A percentile compares a stretch with the other conserved stretches of the same genome.
Conservation (phyloP, 208 protist genomes). For the Crithidia bombi region DNA sequence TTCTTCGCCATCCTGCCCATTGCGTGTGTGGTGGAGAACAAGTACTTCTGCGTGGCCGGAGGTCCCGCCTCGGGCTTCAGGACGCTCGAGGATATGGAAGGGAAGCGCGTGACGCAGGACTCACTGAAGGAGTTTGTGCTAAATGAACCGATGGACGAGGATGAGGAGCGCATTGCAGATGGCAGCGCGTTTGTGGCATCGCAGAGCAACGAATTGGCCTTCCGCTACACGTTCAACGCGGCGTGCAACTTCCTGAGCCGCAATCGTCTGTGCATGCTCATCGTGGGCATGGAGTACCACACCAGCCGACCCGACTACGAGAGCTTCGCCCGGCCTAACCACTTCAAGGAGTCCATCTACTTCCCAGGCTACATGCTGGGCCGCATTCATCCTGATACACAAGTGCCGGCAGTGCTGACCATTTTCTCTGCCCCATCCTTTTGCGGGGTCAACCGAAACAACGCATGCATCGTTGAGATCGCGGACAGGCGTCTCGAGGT, state of each 20-base stretch:
- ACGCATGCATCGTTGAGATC: constrained; percentile 61
- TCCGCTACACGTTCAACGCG: constrained; percentile 82
- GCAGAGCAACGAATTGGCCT: constrained; percentile 43
- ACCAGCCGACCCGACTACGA: constrained; percentile 70
- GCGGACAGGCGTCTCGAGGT: constrained; percentile 43
- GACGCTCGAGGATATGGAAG: constrained; percentile 48
- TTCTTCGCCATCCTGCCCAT: constrained; percentile 74
- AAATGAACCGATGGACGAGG: constrained; percentile 86
- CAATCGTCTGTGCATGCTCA: constrained; percentile 63
- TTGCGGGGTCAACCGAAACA: constrained; percentile 84
- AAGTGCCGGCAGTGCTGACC: constrained; percentile 61
- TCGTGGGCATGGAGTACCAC: constrained; percentile 86
- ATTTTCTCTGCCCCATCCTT: constrained; percentile 84
- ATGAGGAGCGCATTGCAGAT: constrained; percentile 66
- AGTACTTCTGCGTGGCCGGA: constrained; percentile 77
- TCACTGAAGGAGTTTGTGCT: constrained; percentile 69
- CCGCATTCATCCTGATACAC: constrained; percentile 58
- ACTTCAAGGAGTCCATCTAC: constrained; percentile 82
- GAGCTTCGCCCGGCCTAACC: constrained; percentile 68
- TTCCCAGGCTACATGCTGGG: constrained; percentile 79
- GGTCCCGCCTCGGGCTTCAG: constrained; percentile 59
- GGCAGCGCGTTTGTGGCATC: constrained; percentile 67
- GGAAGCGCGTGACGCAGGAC: constrained; percentile 19
- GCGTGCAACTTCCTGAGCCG: constrained; percentile 80
- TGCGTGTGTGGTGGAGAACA: constrained; percentile 67